A percentile compares a stretch with the other conserved stretches of the same genome.
phyloP scores from a whole-genome alignment of 352 stramenopile genomes.

The Phytophthora nicotianae region DNA sequence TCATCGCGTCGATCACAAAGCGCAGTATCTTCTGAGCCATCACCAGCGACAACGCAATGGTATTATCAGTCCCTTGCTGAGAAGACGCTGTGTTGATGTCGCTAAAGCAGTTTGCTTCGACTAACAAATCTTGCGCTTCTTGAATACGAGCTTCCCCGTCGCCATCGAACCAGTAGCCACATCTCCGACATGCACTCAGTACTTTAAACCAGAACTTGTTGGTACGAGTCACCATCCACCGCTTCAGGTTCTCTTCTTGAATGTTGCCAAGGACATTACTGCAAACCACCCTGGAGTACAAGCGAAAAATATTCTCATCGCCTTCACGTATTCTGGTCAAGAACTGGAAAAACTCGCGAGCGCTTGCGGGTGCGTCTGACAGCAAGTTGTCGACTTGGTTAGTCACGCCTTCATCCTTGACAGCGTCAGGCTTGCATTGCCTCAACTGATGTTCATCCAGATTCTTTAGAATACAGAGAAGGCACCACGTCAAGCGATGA shows the following conservation, averaged over 20 bases:
- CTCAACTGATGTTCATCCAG: conserved; percentile 19
- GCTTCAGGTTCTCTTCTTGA: conserved; percentile 2
- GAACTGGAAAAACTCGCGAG: conserved; percentile 30
- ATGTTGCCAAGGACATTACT: neutral
- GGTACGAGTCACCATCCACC: conserved; percentile 12
- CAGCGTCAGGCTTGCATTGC: neutral
- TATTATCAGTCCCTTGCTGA: neutral
- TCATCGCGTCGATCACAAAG: conserved; percentile 56
- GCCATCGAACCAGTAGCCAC: conserved; percentile 54
- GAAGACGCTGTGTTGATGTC: conserved; percentile 20
- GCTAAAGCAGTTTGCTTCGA: conserved; percentile 35
- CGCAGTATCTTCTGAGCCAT: conserved; percentile 46
- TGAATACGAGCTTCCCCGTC: conserved; percentile 31
- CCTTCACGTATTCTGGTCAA: conserved; percentile 9
- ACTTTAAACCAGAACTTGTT: conserved; percentile 38
- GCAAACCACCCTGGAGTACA: conserved; percentile 7
- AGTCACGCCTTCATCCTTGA: neutral
- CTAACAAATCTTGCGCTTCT: conserved; percentile 52
- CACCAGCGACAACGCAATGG: conserved; percentile 9
- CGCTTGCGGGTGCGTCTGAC: conserved; percentile 9
- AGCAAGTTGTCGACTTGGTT: conserved; percentile 4
- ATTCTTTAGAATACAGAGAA: conserved; percentile 30
- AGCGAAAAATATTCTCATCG: neutral
- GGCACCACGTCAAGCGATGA: conserved; percentile 25
- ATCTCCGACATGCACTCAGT: conserved; percentile 35